These are phyloP conservation scores for Penicillium thymicola DNA, from an alignment of 2,329 filamentous ascomycete genomes.

Conservation along the genomic window DNA sequence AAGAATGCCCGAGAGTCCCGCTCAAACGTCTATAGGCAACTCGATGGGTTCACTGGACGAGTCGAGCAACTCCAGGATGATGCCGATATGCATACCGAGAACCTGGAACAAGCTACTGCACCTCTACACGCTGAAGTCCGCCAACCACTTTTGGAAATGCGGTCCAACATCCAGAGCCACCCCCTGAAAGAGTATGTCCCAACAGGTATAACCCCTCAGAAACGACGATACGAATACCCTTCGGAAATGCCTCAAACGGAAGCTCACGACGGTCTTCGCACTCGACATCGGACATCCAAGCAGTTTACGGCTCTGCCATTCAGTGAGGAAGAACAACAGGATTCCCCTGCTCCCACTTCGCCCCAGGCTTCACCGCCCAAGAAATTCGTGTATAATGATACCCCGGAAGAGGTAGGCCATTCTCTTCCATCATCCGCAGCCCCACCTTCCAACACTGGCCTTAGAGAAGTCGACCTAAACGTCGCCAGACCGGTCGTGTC, in stretches of 20 bases:
- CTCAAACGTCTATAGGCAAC: slow-evolving; percentile 65
- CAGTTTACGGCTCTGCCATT: slow-evolving; percentile 34
- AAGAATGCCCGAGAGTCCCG: slow-evolving; percentile 71
- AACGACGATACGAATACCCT: slow-evolving; percentile 76
- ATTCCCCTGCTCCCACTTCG: slow-evolving; percentile 18
- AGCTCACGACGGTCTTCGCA: slow-evolving; percentile 55
- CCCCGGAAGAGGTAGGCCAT: slow-evolving; percentile 38
- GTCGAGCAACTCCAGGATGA: slow-evolving; percentile 67
- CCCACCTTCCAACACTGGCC: slow-evolving; percentile 40
- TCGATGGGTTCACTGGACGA: slow-evolving; percentile 65
- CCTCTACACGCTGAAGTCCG: slow-evolving; percentile 60
- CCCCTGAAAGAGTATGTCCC: slow-evolving; percentile 74
- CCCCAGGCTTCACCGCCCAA: slow-evolving; percentile 47
- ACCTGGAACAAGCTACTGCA: slow-evolving; percentile 59
- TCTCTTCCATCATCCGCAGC: slow-evolving; percentile 27
- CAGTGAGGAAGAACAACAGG: slow-evolving; percentile 27
- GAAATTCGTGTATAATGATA: slow-evolving; percentile 53
- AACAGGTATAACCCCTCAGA: slow-evolving; percentile 83
- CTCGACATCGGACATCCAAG: slow-evolving; percentile 47
- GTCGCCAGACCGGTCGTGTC: slow-evolving; percentile 36
- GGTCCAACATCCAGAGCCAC: slow-evolving; percentile 63
- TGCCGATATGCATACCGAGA: slow-evolving; percentile 59
- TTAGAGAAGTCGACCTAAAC: slow-evolving; percentile 54
- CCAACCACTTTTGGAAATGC: slow-evolving; percentile 67
- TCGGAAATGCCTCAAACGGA: slow-evolving; percentile 74